Evolutionary conservation across 2,329 filamentous ascomycete species (phyloP).

Genomic region (Rhinocladiella similis): DNA sequence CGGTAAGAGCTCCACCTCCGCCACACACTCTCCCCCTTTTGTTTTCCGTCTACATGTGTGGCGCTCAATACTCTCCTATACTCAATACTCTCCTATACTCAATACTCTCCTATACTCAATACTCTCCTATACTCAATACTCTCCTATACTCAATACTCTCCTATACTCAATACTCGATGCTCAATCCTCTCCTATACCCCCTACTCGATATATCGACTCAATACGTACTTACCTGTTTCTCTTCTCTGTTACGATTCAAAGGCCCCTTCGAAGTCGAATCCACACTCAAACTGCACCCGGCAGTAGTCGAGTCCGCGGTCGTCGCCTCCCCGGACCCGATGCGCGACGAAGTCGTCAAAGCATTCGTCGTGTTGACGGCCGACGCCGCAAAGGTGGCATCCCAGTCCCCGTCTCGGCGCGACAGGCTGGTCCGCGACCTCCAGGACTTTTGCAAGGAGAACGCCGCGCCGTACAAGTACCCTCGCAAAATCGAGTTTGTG

Average conservation of each 20-base stretch:
- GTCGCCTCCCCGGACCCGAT: slow-evolving; percentile 40
- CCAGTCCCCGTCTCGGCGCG: no score
- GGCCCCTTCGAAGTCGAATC: slow-evolving; percentile 46
- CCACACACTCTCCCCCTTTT: not conserved
- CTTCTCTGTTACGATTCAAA: no score
- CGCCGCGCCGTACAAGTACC: slow-evolving; percentile 45
- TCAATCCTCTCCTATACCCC: no score
- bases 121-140: no score
- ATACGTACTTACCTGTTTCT: no score
- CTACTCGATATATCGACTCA: no score
- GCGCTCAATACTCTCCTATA: no score
- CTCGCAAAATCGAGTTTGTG: slow-evolving; percentile 42
- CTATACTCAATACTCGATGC: not conserved
- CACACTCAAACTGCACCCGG: slow-evolving; percentile 41
- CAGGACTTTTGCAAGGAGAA: slow-evolving; percentile 43
- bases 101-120: no score
- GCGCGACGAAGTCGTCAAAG: slow-evolving; percentile 44
- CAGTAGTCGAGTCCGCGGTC: slow-evolving; percentile 42
- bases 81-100: no score
- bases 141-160: not conserved
- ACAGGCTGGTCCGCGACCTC: slow-evolving; percentile 34
- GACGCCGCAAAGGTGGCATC: not conserved
- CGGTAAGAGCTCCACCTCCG: slow-evolving; percentile 27
- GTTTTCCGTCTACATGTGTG: no score
- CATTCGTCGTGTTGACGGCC: slow-evolving; percentile 41